Evolutionary conservation across 805 yeast species (phyloP).

Genomic region (Debaryomyces tyrocola): DNA sequence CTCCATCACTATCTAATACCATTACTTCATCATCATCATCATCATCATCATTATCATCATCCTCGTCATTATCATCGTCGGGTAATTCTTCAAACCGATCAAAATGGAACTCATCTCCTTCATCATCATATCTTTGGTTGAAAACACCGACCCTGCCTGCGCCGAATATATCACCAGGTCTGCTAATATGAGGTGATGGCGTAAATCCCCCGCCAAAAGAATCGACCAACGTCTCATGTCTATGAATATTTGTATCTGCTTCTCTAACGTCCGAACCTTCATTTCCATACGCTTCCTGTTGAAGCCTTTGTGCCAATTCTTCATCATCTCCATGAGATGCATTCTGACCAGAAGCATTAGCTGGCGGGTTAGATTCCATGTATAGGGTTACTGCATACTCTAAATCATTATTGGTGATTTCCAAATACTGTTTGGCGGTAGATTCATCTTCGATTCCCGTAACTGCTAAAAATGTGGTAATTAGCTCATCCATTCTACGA

Average conservation of each 20-base stretch:
- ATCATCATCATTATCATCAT: slow-evolving; percentile 32
- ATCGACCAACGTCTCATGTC: slow-evolving; percentile 75
- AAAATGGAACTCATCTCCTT: slow-evolving; percentile 26
- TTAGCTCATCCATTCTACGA: slow-evolving; percentile 43
- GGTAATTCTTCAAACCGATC: slow-evolving; percentile 16
- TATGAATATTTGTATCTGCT: slow-evolving; percentile 75
- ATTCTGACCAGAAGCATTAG: slow-evolving; percentile 2
- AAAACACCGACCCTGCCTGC: slow-evolving; percentile 52
- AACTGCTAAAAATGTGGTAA: slow-evolving; percentile 78
- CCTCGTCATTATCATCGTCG: slow-evolving; percentile 23
- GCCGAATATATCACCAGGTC: slow-evolving; percentile 50
- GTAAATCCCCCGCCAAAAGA: slow-evolving; percentile 13
- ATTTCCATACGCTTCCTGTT: slow-evolving; percentile 56
- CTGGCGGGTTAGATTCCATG: slow-evolving; percentile 53
- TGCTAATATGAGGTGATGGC: slow-evolving; percentile 5
- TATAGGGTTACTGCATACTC: slow-evolving; percentile 83
- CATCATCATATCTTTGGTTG: slow-evolving; percentile 54
- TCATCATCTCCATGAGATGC: slow-evolving; percentile 33
- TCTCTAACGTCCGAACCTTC: slow-evolving; percentile 34
- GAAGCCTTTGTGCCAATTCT: slow-evolving; percentile 60
- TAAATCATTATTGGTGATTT: slow-evolving; percentile 72
- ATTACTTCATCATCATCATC: slow-evolving; percentile 31
- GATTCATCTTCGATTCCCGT: slow-evolving; percentile 71
- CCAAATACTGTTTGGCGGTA: slow-evolving; percentile 73
- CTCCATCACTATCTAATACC: slow-evolving; percentile 30